Evolutionary conservation across 2,329 filamentous ascomycete species (phyloP), one percentile per base, ranked within the genome.

Genomic region (Alternaria sp.): DNA sequence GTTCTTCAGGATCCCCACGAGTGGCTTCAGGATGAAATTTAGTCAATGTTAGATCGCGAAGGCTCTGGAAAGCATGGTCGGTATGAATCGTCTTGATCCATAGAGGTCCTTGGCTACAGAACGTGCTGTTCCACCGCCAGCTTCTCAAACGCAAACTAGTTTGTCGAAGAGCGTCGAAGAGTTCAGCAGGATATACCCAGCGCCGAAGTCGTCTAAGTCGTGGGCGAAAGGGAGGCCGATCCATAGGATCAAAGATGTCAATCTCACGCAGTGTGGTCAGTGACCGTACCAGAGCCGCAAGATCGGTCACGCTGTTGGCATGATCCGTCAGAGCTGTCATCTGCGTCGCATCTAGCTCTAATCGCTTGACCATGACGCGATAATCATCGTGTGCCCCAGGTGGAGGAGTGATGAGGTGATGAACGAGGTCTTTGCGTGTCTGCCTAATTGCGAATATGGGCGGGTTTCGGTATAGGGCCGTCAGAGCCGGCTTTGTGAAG

Each of bases 401-500:
- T 2, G 70, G 64, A 20, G 86, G 81, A 16, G 81, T 78, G n/a
- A 85, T 83, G 8, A 95, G 82, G 36, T 89, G 79, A 26, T 81
- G 72, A 16, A 85, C 70, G 20, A 87, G 75, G 39, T 80, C 76
- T 46, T 63, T 73, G 12, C 72, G 82, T 12, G 81, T 81, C 62
- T 85, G 83, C 34, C 79, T 76, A 36, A 82, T 78, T 1, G 84
- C 82, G 59, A 85, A 83, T 44, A 95, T 80, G 1, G 88, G 88
- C 8, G 91, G 91, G 5, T 83, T 87, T 47, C 85, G 83, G 74
- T 95, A 95, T 5, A 96, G 82, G 1, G 87, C 89, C 5, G 88
- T 88, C 51, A 95, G 78, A 2, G 91, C 91, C 5, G 92, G 90
- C 68, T 93, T 91, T 0, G 86, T 80, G 58, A 94, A 92, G 3